Conservation (phyloP, 495 filamentous ascomycete genomes). For the Penicillium goetzii region DNA sequence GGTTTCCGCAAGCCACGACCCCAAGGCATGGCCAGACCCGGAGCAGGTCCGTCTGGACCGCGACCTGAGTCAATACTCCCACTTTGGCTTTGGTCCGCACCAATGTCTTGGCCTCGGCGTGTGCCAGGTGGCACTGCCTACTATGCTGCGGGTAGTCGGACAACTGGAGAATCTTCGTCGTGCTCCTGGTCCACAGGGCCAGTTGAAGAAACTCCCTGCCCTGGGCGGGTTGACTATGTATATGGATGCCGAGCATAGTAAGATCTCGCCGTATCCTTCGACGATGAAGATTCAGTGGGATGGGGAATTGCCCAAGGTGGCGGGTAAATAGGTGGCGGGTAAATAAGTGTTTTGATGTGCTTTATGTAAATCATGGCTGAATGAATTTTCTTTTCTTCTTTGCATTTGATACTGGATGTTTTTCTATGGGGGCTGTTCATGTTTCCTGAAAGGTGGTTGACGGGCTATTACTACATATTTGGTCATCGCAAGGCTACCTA, state of each 20-base stretch:
- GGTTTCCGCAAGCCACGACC: conserved; percentile 59
- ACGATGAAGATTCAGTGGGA: conserved; percentile 61
- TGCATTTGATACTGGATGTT: neutral
- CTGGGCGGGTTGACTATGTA: conserved; percentile 64
- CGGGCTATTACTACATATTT: too few relatives aligned
- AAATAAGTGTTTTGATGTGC: neutral
- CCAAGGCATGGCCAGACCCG: conserved; percentile 66
- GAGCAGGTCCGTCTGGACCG: conserved; percentile 64
- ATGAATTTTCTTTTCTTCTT: neutral
- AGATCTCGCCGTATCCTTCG: conserved; percentile 70
- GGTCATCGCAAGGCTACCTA: too few relatives aligned
- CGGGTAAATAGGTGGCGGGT: neutral
- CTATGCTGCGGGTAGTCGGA: conserved; percentile 62
- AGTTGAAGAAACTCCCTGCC: conserved; percentile 65
- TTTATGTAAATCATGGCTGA: neutral
- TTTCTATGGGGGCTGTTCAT: too few relatives aligned
- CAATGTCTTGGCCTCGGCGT: conserved; percentile 60
- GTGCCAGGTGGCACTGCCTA: conserved; percentile 60
- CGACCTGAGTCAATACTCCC: conserved; percentile 64
- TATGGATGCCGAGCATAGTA: conserved; percentile 70
- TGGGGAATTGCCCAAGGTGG: conserved; percentile 39
- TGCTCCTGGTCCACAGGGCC: conserved; percentile 66
- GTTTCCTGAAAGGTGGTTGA: too few relatives aligned
- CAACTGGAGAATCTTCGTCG: conserved; percentile 60
- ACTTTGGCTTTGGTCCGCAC: conserved; percentile 65